Conservation (phyloP, 2,329 filamentous ascomycete species). For the Colletotrichum eremochloae region DNA sequence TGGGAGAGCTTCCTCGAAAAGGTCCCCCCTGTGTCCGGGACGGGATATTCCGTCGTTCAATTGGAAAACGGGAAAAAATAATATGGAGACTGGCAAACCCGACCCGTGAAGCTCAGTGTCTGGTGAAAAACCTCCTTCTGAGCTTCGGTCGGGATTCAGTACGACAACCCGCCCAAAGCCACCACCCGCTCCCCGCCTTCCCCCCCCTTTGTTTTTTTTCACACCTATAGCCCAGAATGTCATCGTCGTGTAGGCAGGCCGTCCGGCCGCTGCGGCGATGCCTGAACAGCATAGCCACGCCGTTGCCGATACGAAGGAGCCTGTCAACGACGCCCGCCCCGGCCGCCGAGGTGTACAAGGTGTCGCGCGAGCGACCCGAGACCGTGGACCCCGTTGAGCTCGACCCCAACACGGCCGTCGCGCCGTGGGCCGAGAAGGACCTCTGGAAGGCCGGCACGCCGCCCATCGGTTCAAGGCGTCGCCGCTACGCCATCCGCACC, state of each 20-base stretch:
- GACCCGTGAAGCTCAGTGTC: slow-evolving; percentile 27
- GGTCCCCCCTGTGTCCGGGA: slow-evolving; percentile 25
- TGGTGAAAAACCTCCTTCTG: slow-evolving; percentile 29
- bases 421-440: slow-evolving; percentile 72
- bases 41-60: slow-evolving; percentile 41
- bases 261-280: slow-evolving; percentile 68
- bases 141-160: slow-evolving; percentile 17
- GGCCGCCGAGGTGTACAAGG: slow-evolving; percentile 48
- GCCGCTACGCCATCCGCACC: slow-evolving; percentile 78
- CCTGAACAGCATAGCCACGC: slow-evolving; percentile 58
- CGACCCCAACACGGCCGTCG: slow-evolving; percentile 78
- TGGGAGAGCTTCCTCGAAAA: slow-evolving; percentile 17
- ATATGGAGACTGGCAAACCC: slow-evolving; percentile 39
- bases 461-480: slow-evolving; percentile 87
- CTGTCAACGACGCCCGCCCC: slow-evolving; percentile 51
- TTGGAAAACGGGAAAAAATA: slow-evolving; percentile 40
- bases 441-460: slow-evolving; percentile 77
- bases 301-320: slow-evolving; percentile 46
- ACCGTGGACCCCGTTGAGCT: slow-evolving; percentile 58
- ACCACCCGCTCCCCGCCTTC: slow-evolving; percentile 16
- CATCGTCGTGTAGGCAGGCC: slow-evolving; percentile 68
- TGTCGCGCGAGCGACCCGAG: slow-evolving; percentile 41
- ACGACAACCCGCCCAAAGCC: slow-evolving; percentile 13
- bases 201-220: slow-evolving; percentile 10
- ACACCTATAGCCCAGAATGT: slow-evolving; percentile 58